Base-by-base conservation (phyloP, 2,329 filamentous ascomycete genomes). In the Lecanoromycetidae sp. region DNA sequence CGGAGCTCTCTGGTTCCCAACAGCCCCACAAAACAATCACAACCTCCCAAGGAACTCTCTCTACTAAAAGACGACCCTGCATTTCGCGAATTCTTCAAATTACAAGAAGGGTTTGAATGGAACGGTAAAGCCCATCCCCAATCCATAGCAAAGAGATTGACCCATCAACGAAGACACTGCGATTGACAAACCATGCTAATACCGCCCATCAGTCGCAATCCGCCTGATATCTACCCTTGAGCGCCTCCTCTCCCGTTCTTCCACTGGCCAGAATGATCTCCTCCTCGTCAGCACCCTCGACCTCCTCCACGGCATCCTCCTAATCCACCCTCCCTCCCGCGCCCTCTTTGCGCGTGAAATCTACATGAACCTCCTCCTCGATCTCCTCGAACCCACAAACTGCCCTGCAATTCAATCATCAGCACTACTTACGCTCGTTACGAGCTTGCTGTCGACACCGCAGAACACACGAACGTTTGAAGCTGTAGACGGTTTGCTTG, bases 101-200 rank as follows among this genome's bases (percentile, higher is more conserved):
- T 96, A 55, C 91, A 98, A 64, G 88, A 96, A 61, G 86, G 88
- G 2, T 98, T 98, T 61, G 87, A 96, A 68, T 96, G 87, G 84
- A 98, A 98, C 68, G 75, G 77, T 80, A 63, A 50, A 67, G 51
- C 42, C 20, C 36, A 17, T 32, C 30, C 15, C 23, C 9, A n/a
- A 39, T n/a, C 23, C n/a, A 9, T 17, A 33, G n/a, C n/a, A n/a
- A n/a, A n/a, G n/a, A n/a, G n/a, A n/a, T n/a, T n/a, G n/a, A n/a
- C n/a, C n/a, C 8, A 8, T 2, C 12, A 5, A 13, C 4, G n/a
- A 29, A 2, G 5, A 19, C 7, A 13, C 10, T 2, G n/a, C 22
- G 25, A n/a, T 33, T 44, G 10, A 30, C 12, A 7, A 4, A 5
- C 26, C 9, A 13, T 38, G 34, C 32, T 51, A 15, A 44, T 7